Evolutionary conservation across 441 rosid species (phyloP), one percentile per base, ranked within the genome.

Genomic region (Aquilaria agallochum): DNA sequence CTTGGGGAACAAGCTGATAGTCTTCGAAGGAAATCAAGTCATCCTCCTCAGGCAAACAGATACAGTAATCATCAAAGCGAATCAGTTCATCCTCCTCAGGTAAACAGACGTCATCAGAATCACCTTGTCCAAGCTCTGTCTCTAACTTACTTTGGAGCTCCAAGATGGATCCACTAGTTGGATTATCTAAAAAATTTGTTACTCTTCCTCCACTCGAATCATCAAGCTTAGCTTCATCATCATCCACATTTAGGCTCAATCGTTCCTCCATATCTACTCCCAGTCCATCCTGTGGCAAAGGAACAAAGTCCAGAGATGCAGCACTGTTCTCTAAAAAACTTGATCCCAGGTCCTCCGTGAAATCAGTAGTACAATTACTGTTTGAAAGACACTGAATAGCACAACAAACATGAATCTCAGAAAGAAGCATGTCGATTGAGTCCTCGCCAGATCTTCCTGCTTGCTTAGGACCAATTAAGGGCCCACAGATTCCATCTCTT

Each of bases 11-110:
- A 52, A 64, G 15, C 45, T 40, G 45, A 62, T 60, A 58, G 61
- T 75, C 74, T 10, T 77, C 68, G 5, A 64, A 51, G 20, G 78
- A 72, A 66, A 80, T 70, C 73, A 80, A 59, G 68, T 71, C 71
- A 64, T 80, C 82, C 62, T 80, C 85, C 32, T 77, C 82, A 11
- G 77, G 85, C 49, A 73, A 60, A 59, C 71, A 72, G 42, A 77
- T 56, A 54, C 67, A 82, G 12, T 65, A 50, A 53, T 63, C 76
- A 56, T 50, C 58, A 56, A 42, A 68, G 34, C 48, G 47, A 34
- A n/a, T 27, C 33, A 40, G 55, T n/a, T 63, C 61, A 50, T 80
- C 82, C 62, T 80, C 85, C 32, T 80, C 82, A 9, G 77, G 85
- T 33, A 73, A 63, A 59, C 68, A 72, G 47, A 77, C 55, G 55